Evolutionary conservation across 1,284 basidiomycete species (phyloP).

Genomic region (Ceratobasidium sp.): DNA sequence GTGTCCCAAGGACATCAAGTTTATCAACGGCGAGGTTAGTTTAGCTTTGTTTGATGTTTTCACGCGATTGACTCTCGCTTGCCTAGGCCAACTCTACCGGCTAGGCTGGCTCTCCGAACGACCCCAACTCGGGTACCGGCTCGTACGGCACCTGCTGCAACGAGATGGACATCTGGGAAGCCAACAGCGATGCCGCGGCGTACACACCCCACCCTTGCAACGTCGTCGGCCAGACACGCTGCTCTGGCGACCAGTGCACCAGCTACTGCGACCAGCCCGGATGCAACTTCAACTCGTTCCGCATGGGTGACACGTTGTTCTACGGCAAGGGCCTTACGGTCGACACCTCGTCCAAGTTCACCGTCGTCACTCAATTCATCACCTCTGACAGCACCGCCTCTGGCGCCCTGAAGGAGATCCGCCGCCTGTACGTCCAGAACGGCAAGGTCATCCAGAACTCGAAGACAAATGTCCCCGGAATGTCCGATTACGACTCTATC

Average conservation of each 20-base stretch:
- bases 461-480: slow-evolving; percentile 55
- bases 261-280: slow-evolving; percentile 60
- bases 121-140: background rate
- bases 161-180: slow-evolving; percentile 72
- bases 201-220: slow-evolving; percentile 65
- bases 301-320: slow-evolving; percentile 65
- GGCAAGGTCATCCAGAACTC: slow-evolving; percentile 62
- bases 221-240: slow-evolving; percentile 59
- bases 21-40: slow-evolving; percentile 59
- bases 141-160: background rate
- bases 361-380: slow-evolving; percentile 69
- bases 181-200: slow-evolving; percentile 63
- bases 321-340: slow-evolving; percentile 52
- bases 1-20: too few species aligned
- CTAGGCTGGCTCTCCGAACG: background rate
- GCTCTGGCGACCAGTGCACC: slow-evolving; percentile 56
- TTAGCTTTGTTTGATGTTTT: slow-evolving; percentile 61
- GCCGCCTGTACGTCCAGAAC: slow-evolving; percentile 61
- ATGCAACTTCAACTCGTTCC: slow-evolving; percentile 70
- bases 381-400: slow-evolving; percentile 61
- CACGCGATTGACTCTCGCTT: too few species aligned
- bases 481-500: slow-evolving; percentile 52
- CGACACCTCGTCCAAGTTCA: slow-evolving; percentile 64
- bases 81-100: background rate
- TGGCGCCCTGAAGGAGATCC: slow-evolving; percentile 65